Evolutionary conservation across 2,329 filamentous ascomycete genomes (phyloP).

Genomic region (Fusarium palustre): DNA sequence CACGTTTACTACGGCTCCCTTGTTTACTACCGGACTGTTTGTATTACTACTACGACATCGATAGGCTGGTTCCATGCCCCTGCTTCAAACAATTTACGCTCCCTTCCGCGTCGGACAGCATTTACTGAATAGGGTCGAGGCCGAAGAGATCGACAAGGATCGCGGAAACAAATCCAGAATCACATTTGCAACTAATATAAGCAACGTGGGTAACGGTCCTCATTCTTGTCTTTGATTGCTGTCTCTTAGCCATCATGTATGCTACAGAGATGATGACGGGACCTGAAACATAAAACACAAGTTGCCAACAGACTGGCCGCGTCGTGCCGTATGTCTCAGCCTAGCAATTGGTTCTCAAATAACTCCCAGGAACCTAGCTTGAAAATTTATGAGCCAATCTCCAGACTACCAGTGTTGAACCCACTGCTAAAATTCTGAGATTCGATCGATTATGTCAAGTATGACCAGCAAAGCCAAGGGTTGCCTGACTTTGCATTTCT

Average conservation of each 20-base stretch:
- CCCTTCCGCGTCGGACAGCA: conserved; percentile 44
- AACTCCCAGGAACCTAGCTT: conserved; percentile 40
- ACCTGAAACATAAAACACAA: conserved; percentile 41
- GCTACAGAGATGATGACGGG: conserved; percentile 21
- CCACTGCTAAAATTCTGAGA: conserved; percentile 18
- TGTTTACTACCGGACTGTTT: conserved; percentile 23
- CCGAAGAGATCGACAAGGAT: conserved; percentile 40
- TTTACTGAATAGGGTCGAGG: conserved; percentile 41
- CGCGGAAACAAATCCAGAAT: conserved; percentile 44
- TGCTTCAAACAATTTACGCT: conserved; percentile 36
- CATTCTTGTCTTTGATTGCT: conserved; percentile 35
- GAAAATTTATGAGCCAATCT: conserved; percentile 37
- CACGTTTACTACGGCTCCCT: conserved; percentile 33
- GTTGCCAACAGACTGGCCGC: conserved; percentile 42
- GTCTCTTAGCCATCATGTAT: conserved; percentile 28
- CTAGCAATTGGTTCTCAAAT: conserved; percentile 42
- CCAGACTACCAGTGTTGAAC: conserved; percentile 17
- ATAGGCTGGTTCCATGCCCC: conserved; percentile 42
- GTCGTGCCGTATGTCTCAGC: conserved; percentile 45
- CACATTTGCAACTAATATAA: conserved; percentile 29
- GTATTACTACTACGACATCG: conserved; percentile 20
- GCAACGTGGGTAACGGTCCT: conserved; percentile 34
- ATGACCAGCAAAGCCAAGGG: conserved; percentile 5
- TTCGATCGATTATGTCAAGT: conserved; percentile 19
- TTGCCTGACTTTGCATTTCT: conserved; percentile 1